Percentiles rank a stretch among this genome's conserved stretches.
These are phyloP conservation scores for Botrytis galanthina DNA, from an alignment of 2,329 filamentous ascomycete genomes.

Conservation along the genomic window DNA sequence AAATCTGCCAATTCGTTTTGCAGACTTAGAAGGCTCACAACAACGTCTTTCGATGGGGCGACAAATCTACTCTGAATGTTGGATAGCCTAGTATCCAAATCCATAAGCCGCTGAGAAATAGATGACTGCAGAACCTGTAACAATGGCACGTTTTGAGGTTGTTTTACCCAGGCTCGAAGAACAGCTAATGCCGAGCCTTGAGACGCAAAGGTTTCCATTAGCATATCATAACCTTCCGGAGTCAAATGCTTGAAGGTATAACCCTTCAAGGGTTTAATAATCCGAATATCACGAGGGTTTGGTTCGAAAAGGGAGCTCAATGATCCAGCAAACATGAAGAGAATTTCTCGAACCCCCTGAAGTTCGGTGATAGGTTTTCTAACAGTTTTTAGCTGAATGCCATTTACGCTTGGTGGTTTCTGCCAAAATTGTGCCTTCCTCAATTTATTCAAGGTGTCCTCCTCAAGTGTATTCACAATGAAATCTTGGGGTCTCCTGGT, in stretches of 20 bases:
- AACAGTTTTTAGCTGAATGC: slow-evolving; percentile 33
- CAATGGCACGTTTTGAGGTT: slow-evolving; percentile 34
- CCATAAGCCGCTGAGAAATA: slow-evolving; percentile 46
- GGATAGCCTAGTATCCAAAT: slow-evolving; percentile 59
- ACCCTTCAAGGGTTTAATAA: slow-evolving; percentile 33
- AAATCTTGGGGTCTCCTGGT: slow-evolving; percentile 38
- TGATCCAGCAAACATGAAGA: slow-evolving; percentile 83
- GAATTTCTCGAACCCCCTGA: slow-evolving; percentile 69
- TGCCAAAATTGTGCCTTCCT: slow-evolving; percentile 49
- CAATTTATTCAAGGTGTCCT: slow-evolving; percentile 41
- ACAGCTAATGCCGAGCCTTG: slow-evolving; percentile 48
- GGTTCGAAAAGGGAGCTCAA: slow-evolving; percentile 67
- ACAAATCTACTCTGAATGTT: slow-evolving; percentile 60
- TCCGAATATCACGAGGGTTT: slow-evolving; percentile 41
- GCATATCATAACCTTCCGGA: slow-evolving; percentile 36
- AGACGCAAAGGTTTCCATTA: slow-evolving; percentile 46
- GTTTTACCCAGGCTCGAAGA: slow-evolving; percentile 49
- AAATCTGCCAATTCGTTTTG: slow-evolving; percentile 54
- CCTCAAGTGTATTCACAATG: slow-evolving; percentile 35
- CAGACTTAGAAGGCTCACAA: slow-evolving; percentile 66
- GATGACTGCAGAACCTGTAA: slow-evolving; percentile 37
- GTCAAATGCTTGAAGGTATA: slow-evolving; percentile 42
- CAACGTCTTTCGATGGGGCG: slow-evolving; percentile 49
- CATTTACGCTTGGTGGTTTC: slow-evolving; percentile 36
- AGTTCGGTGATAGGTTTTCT: slow-evolving; percentile 52